Base-by-base conservation (phyloP, 345 rosid genomes). In the Capsella bursapastoris region DNA sequence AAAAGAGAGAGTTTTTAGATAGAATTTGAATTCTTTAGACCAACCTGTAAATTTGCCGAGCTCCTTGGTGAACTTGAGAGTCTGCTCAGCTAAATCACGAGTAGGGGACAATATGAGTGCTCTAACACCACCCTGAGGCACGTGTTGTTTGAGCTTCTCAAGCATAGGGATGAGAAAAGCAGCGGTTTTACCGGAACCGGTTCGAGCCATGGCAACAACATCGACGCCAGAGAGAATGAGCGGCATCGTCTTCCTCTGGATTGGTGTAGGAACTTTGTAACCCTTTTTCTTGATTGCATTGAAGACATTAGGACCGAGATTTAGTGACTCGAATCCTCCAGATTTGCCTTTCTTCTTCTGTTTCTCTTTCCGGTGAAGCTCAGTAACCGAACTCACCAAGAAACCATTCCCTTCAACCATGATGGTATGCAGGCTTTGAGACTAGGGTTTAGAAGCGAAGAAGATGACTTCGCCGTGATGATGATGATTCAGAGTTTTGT, bases 161-260 rank as follows among this genome's bases (percentile, higher is more conserved):
- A 95, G 83, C 99, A 95, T 92, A 5, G 99, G 99, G 8, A 95
- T 77, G 11, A 95, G 82, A 74, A 95, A 95, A 10, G 98, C 99
- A 0, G 98, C 97, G 13, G 98, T 95, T 73, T 95, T 95, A 0
- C 99, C 99, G 3, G 99, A 95, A 53, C 99, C 99, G 1, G 99
- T 95, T 18, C 99, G 87, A 4, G 99, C 97, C 99, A 95, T 95
- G 64, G 99, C 97, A 7, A 95, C 99, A 68, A 92, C 96, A 8
- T 95, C 99, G 63, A 70, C 70, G n/a, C 99, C 99, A 41, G 96
- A 78, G 72, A 95, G 97, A 55, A 92, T 95, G 53, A 92, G 80
- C 1, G 99, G 99, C 97, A 95, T 92, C 57, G 99, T 92, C 86
- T 90, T 95, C 74, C 98, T 83, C 80, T 95, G 99, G 41, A 95